Percentiles rank a stretch among this genome's conserved stretches.
phyloP scores from a whole-genome alignment of 202 grass and related monocot genomes.

The Zoysia matrella region DNA sequence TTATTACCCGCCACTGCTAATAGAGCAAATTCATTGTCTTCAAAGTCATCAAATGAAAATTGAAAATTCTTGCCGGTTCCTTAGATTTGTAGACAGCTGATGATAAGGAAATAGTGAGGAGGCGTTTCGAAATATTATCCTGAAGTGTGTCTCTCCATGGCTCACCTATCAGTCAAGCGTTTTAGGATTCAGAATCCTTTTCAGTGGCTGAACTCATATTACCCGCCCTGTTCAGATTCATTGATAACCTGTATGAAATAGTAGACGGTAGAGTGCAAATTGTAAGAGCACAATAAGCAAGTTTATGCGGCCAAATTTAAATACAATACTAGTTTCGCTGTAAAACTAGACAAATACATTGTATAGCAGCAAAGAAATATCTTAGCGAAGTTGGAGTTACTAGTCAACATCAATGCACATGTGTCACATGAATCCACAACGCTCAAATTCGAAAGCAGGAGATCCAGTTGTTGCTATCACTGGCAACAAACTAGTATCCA shows the following conservation, averaged over 20 bases:
- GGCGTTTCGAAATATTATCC: background rate
- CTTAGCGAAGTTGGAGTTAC: background rate
- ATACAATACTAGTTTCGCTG: background rate
- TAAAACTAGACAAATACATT: too few species aligned
- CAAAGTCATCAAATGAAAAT: background rate
- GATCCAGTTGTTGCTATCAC: background rate
- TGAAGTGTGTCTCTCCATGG: background rate
- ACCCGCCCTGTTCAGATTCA: background rate
- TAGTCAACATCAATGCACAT: slow-evolving; percentile 1
- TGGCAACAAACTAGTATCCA: background rate
- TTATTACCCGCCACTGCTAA: background rate
- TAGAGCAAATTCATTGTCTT: background rate
- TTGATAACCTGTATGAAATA: background rate
- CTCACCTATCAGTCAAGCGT: background rate
- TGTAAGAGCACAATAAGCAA: background rate
- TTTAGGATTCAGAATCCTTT: background rate
- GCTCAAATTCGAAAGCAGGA: background rate
- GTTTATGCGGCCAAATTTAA: background rate
- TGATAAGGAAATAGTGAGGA: background rate
- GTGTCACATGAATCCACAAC: background rate
- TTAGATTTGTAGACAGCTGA: background rate
- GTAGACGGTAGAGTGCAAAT: background rate
- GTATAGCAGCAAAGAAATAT: background rate
- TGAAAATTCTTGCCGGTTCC: background rate
- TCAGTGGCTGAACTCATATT: background rate